Base-by-base conservation (phyloP, 139 green algal species). In the Closterium sp. region DNA sequence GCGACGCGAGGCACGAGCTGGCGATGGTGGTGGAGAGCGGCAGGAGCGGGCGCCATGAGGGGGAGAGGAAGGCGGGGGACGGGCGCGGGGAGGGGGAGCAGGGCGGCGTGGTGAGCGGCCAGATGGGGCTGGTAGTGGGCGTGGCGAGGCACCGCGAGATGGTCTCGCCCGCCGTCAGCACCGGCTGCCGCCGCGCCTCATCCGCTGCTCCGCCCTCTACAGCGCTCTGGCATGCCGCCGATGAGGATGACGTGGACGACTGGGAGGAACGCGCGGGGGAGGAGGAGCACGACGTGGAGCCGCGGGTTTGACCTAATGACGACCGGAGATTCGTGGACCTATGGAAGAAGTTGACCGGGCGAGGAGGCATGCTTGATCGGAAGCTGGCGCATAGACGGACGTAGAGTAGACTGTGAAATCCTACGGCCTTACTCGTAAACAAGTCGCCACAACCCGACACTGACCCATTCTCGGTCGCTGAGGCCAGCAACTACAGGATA, bases 101-200 rank as follows among this genome's bases (percentile, higher is more conserved):
- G 43, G 86, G 86, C 31, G 55, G 86, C 30, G 86, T 32, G 35
- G 28, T 43, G 84, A 55, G 84, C 33, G 84, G 84, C 86, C 86
- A 81, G 23, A 86, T 38, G 81, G 87, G 81, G 25, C 87, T 38
- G 76, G 25, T 34, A 16, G 34, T 85, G 23, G 87, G 87, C 34
- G 34, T 90, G 9, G 87, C 34, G 76, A 90, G 76, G 87, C 87
- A 90, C 6, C 87, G 87, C 87, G 87, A 90, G 9, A 90, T 38
- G 21, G 34, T 90, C 35, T 90, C 87, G 25, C 34, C 87, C 69
- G 87, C 87, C 23, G 32, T 30, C 84, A 89, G 7, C 32, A 88
- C 66, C 66, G 43, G 43, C 43, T 69, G 43, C 43, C 43, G 43
- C 12, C 43, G 43, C 43, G 43, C 43, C 43, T 69, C 43, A 69